These are phyloP conservation scores for Ophiosphaerella narmari DNA, from an alignment of 2,329 filamentous ascomycete species.

Conservation along the genomic window DNA sequence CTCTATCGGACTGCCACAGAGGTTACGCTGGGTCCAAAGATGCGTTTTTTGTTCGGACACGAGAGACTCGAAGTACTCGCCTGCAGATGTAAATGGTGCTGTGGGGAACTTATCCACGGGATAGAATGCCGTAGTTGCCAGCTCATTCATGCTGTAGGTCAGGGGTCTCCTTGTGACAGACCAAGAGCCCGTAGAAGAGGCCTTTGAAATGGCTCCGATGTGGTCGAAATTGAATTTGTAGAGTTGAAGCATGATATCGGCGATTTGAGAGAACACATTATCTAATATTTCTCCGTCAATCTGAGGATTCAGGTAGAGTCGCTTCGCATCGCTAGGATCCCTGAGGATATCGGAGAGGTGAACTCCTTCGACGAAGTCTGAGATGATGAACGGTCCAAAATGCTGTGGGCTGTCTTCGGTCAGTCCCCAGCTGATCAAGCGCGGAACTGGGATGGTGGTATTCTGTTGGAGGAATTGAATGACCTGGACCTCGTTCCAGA, in stretches of 20 bases:
- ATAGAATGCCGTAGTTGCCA: conserved; percentile 31
- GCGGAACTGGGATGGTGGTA: conserved; percentile 20
- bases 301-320: conserved; percentile 7
- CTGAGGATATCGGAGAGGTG: conserved; percentile 2
- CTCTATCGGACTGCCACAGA: conserved; percentile 25
- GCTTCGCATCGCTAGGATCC: conserved; percentile 7
- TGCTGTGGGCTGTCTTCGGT: conserved; percentile 24
- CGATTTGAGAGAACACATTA: conserved; percentile 28
- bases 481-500: conserved; percentile 18
- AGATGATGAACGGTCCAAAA: conserved; percentile 32
- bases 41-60: conserved; percentile 21
- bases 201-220: conserved; percentile 41
- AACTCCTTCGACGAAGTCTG: conserved; percentile 4
- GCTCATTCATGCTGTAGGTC: conserved; percentile 21
- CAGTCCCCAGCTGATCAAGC: conserved; percentile 22
- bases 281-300: conserved; percentile 21
- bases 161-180: conserved; percentile 28
- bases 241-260: conserved; percentile 19
- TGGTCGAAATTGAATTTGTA: conserved; percentile 13
- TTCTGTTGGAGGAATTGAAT: conserved; percentile 19
- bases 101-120: conserved; percentile 35
- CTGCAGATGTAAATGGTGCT: conserved; percentile 22
- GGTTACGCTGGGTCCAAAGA: conserved; percentile 27
- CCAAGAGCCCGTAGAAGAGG: conserved; percentile 29
- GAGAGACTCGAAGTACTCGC: conserved; percentile 22